These are phyloP conservation scores for Leishmania gerbilli DNA, from an alignment of 208 protist species.

Conservation along the genomic window DNA sequence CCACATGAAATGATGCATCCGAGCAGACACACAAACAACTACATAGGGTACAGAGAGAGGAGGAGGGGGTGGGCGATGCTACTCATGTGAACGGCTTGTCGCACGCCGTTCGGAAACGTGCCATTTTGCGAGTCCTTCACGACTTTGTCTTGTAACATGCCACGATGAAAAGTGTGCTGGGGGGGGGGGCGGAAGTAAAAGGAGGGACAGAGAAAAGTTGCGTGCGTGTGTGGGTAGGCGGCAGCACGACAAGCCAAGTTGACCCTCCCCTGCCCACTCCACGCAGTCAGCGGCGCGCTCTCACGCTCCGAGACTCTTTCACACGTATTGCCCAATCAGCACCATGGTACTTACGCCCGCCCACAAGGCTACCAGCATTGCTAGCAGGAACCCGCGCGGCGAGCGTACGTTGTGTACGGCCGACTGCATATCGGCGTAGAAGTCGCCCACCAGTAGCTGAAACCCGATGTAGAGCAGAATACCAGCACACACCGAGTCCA, in stretches of 20 bases:
- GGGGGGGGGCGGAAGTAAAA: neutral
- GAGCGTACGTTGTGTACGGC: conserved; percentile 11
- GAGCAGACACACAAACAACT: neutral
- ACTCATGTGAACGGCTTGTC: neutral
- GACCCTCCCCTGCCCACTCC: neutral
- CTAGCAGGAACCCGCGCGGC: conserved; percentile 10
- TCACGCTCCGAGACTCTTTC: neutral
- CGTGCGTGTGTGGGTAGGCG: neutral
- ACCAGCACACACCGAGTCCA: conserved; percentile 56
- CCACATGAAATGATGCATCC: neutral
- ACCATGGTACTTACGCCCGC: conserved; percentile 46
- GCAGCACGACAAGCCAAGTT: neutral
- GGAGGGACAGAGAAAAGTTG: neutral
- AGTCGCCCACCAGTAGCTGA: conserved; percentile 58
- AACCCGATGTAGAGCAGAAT: conserved; percentile 74
- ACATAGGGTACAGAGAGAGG: neutral
- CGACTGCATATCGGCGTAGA: conserved; percentile 40
- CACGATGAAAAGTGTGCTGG: neutral
- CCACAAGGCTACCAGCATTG: conserved; percentile 53
- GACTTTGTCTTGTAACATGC: neutral
- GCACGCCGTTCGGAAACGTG: neutral
- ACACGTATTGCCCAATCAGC: conserved; percentile 37
- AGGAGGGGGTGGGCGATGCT: neutral
- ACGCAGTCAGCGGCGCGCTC: neutral
- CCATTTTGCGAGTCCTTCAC: neutral